Evolutionary conservation across 2,329 filamentous ascomycete genomes (phyloP).

Genomic region (Cladosporium sp.): DNA sequence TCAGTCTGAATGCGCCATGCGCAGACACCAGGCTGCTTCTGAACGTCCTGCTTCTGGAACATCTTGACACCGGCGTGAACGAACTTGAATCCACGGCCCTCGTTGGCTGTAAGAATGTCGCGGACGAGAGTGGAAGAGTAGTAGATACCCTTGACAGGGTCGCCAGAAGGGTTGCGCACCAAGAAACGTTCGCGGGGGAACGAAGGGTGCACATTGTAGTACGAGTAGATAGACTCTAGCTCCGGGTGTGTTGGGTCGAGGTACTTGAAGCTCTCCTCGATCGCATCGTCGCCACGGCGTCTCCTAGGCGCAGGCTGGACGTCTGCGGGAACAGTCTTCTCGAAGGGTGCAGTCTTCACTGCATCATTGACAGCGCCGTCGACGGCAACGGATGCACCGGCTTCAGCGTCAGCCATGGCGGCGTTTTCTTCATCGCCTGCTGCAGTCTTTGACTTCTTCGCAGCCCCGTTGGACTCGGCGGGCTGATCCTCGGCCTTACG

Average conservation of each 20-base stretch:
- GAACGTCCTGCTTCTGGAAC: slow-evolving; percentile 97
- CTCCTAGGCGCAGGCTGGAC: slow-evolving; percentile 13
- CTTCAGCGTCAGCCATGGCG: slow-evolving; percentile 5
- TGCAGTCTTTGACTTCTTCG: slow-evolving; percentile 12
- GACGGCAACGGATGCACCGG: slow-evolving; percentile 1
- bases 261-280: slow-evolving; percentile 95
- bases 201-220: slow-evolving; percentile 77
- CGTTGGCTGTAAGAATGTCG: slow-evolving; percentile 80
- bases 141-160: slow-evolving; percentile 92
- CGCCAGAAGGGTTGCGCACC: slow-evolving; percentile 86
- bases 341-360: slow-evolving; percentile 24
- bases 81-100: slow-evolving; percentile 88
- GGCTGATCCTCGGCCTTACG: slow-evolving; percentile 14
- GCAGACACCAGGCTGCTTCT: slow-evolving; percentile 77
- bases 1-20: slow-evolving; percentile 95
- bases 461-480: slow-evolving; percentile 7
- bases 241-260: slow-evolving; percentile 70
- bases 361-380: slow-evolving; percentile 9
- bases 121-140: slow-evolving; percentile 84
- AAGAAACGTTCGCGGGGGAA: slow-evolving; percentile 92
- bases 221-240: slow-evolving; percentile 70
- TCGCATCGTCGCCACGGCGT: slow-evolving; percentile 40
- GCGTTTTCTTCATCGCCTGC: slow-evolving; percentile 9
- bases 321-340: slow-evolving; percentile 19
- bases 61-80: slow-evolving; percentile 97